phyloP scores from a whole-genome alignment of 768 basidiomycete species.

The Exidia glandulosa region DNA sequence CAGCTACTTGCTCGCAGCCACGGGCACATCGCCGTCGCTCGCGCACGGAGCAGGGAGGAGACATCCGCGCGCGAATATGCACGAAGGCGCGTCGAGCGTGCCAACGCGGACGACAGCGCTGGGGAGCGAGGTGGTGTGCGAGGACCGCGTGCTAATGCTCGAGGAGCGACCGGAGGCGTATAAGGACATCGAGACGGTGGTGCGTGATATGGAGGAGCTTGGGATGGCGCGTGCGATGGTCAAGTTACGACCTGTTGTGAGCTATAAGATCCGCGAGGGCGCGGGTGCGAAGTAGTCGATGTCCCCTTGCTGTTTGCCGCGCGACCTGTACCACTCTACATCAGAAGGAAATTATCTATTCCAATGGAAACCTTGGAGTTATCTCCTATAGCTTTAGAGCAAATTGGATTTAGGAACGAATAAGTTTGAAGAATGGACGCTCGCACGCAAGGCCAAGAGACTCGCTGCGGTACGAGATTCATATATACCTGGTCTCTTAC shows the following conservation, averaged over 20 bases:
- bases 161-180: conserved; percentile 32
- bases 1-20: conserved; percentile 24
- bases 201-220: conserved; percentile 24
- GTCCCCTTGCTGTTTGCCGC: too few species aligned
- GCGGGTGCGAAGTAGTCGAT: too few species aligned
- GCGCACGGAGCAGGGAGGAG: conserved; percentile 30
- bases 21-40: conserved; percentile 24
- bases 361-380: too few species aligned
- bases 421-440: too few species aligned
- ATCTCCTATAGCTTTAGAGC: too few species aligned
- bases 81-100: conserved; percentile 15
- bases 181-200: conserved; percentile 24
- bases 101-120: conserved; percentile 22
- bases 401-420: too few species aligned
- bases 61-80: conserved; percentile 23
- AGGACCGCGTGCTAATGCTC: conserved; percentile 24
- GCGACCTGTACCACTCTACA: too few species aligned
- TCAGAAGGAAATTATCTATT: too few species aligned
- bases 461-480: too few species aligned
- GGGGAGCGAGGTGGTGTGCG: conserved; percentile 26
- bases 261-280: conserved; percentile 24
- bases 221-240: conserved; percentile 20
- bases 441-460: too few species aligned
- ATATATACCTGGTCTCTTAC: too few species aligned
- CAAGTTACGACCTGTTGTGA: conserved; percentile 25